Evolutionary conservation across 768 basidiomycete species (phyloP), one percentile per base, ranked within the genome.

Genomic region (Naganishia friedmannii): DNA sequence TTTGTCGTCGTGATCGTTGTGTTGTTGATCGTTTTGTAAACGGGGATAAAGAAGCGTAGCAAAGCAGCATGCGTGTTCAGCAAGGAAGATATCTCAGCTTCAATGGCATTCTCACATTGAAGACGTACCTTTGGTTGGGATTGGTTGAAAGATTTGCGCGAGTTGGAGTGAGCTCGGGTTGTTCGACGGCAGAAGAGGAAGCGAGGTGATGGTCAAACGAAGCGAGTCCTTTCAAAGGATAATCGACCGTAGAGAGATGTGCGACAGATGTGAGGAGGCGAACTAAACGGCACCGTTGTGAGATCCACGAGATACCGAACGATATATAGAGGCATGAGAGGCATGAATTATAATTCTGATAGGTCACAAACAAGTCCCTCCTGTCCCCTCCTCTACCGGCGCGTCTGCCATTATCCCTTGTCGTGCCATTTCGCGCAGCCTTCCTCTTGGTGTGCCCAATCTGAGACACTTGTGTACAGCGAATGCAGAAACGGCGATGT

Each of bases 151-250:
- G 42, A 42, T 42, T 13, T 42, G 42, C 42, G 15, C 42, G 15
- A 42, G 42, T 42, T 42, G 42, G 42, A 13, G 15, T 17, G 42
- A 42, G 42, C 9, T 42, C 42, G 56, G 29, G 29, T 29, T 31
- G 56, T 31, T 31, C n/a, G 28, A 57, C 26, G 78, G 37, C 75
- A 54, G 51, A 75, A 57, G 34, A 56, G 48, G 46, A 80, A 65
- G 66, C 76, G 76, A 15, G 79, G 77, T 23, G 23, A 51, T 51
- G 48, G 23, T 23, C 48, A 21, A 51, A 7, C 13, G n/a, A 42
- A 51, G 48, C 48, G 48, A 51, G n/a, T 51, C 48, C 48, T 51
- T 51, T 51, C 48, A 51, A 51, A 51, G 48, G 48, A 51, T 51
- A 42, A 3, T 51, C 48, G n/a, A 51, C n/a, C 48, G 48, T 26